Base-by-base conservation (phyloP, 305 asterid species). In the Ilex paraguariensis region DNA sequence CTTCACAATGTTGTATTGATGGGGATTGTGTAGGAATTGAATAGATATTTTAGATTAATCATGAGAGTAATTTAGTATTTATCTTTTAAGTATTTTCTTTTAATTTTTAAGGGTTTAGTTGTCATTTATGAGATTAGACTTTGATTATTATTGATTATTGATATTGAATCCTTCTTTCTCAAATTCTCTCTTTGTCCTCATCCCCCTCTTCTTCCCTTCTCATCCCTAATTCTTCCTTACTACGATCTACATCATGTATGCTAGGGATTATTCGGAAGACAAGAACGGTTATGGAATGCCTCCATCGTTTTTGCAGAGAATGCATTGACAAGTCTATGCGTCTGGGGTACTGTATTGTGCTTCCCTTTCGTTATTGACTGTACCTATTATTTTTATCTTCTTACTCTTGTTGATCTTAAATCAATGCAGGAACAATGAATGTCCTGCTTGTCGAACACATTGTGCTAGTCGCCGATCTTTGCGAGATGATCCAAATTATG, bases 361-460 rank as follows among this genome's bases (percentile, higher is more conserved):
- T 70, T 75, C 71, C 68, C 56, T 21, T 78, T 56, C 30, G 36
- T 64, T 62, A 60, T 48, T 66, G 59, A 52, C 40, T 58, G 62
- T 71, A 40, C 30, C 32, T 30, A 28, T 4, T 56, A 21, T 3
- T 32, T 40, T 71, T 51, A 2, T 21, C 63, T 66, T 64, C 55
- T 30, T 39, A 60, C 65, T 65, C 53, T 52, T 52, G 33, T 70
- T 54, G 50, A 48, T 33, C 50, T 36, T 48, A 65, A 70, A 66
- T 72, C 66, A 57, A 59, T 68, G 72, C 87, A 90, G 96, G 82
- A 93, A 90, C 82, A 93, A 90, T 51, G 99, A 93, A 73, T 93
- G 99, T 73, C 99, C 99, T 57, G 86, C 99, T 77, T 93, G 99
- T 75, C 97, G 97, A 64, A 87, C 99, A 16, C 97, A 93, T 76